phyloP scores from a whole-genome alignment of 306 rosid species.

The Prunus dulcis region DNA sequence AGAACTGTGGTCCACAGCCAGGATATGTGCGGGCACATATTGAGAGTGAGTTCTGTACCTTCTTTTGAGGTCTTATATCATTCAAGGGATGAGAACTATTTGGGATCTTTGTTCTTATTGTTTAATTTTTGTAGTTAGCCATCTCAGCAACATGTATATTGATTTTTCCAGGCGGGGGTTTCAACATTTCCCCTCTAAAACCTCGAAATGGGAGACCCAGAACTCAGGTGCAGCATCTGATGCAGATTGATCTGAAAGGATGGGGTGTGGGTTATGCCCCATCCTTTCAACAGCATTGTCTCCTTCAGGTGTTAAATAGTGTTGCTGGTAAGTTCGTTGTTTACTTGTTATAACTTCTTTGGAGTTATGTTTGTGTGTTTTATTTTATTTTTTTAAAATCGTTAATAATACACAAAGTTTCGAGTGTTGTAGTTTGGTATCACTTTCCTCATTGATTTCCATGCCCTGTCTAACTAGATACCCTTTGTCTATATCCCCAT shows the following conservation, averaged over 20 bases:
- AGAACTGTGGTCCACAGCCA: conserved; percentile 90
- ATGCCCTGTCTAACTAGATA: neutral
- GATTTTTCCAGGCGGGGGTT: conserved; percentile 81
- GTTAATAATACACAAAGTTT: neutral
- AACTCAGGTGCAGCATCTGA: conserved; percentile 98
- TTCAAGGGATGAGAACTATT: conserved; percentile 23
- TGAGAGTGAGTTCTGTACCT: conserved; percentile 66
- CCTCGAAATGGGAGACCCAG: conserved; percentile 94
- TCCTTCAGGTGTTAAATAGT: conserved; percentile 91
- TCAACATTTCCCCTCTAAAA: conserved; percentile 85
- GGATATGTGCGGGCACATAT: conserved; percentile 96
- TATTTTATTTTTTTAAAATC: neutral
- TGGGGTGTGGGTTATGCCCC: conserved; percentile 94
- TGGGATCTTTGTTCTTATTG: conserved; percentile 12
- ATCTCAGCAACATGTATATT: conserved; percentile 17
- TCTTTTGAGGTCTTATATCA: conserved; percentile 7
- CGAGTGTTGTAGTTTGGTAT: neutral
- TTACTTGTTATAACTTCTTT: neutral
- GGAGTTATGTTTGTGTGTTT: neutral
- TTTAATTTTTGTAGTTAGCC: neutral
- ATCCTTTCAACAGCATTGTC: conserved; percentile 97
- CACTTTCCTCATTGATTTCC: conserved; percentile 3
- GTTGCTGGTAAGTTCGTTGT: conserved; percentile 76
- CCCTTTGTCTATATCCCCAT: neutral
- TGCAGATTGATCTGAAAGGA: conserved; percentile 97